A percentile compares a stretch with the other conserved stretches of the same genome.
phyloP scores from a whole-genome alignment of 2,329 filamentous ascomycete genomes.

The Neocatenulostroma microsporum region DNA sequence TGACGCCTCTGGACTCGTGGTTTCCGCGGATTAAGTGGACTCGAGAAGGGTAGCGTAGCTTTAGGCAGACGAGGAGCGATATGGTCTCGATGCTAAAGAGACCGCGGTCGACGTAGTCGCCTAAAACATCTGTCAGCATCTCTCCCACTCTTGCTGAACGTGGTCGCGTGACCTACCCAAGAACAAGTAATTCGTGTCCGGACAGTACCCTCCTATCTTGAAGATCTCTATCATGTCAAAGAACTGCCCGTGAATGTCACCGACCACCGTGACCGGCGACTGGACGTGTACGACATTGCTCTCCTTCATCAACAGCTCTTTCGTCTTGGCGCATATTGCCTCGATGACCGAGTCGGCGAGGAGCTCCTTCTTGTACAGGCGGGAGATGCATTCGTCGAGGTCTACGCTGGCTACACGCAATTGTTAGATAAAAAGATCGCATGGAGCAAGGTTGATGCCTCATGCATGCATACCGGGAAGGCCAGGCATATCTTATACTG shows the following conservation, averaged over 20 bases:
- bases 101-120: constrained; percentile 81
- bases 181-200: constrained; percentile 97
- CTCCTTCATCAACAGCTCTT: constrained; percentile 98
- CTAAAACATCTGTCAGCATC: constrained; percentile 7
- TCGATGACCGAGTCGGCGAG: constrained; percentile 97
- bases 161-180: constrained; percentile 55
- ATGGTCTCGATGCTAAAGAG: constrained; percentile 99
- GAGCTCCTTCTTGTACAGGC: constrained; percentile 93
- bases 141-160: neutral
- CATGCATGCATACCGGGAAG: constrained; percentile 38
- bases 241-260: constrained; percentile 98
- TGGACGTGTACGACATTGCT: constrained; percentile 98
- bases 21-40: constrained; percentile 96
- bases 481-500: constrained; percentile 37
- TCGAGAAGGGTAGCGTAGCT: constrained; percentile 90
- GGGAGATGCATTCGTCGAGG: constrained; percentile 95
- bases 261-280: constrained; percentile 92
- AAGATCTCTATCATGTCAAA: constrained; percentile 99
- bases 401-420: constrained; percentile 71
- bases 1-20: constrained; percentile 94
- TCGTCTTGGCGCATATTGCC: constrained; percentile 98
- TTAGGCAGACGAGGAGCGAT: constrained; percentile 91
- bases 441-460: neutral
- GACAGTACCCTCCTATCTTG: constrained; percentile 93
- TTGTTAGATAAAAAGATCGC: too few relatives aligned